Evolutionary conservation across 495 filamentous ascomycete species (phyloP), one percentile per base, ranked within the genome.

Genomic region (Elaphomyces granulatus): DNA sequence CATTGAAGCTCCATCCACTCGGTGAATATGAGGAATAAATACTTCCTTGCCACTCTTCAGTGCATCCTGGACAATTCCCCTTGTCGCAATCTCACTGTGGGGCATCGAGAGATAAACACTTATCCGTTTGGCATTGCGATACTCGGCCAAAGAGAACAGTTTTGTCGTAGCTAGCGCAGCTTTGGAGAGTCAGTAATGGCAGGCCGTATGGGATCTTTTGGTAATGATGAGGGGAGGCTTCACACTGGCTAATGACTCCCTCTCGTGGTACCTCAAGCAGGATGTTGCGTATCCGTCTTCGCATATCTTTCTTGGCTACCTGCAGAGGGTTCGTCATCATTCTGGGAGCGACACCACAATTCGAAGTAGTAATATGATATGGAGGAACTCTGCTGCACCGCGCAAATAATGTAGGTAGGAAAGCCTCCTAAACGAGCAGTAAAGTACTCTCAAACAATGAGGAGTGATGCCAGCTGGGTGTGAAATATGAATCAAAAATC

Each of bases 61-160:
- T 14, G 87, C 87, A 69, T 94, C 74, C 26, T 73, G 68, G 14
- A 96, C 83, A 18, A 95, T 83, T 10, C 62, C 56, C 18, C 75
- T 75, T 10, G 92, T 96, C 34, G 80, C 78, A 10, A 94, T 70
- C 56, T 98, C 90, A 12, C 77, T 78, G 26, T 60, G 56, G 2
- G 85, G 85, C 87, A 98, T 98, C 9, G 90, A 93, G 15, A 98
- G 66, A 55, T 92, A 98, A 19, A 96, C 69, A 40, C 85, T 81
- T 45, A 96, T 72, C 18, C 76, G 68, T 41, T 71, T 70, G 20
- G 87, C 85, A 32, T 72, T 63, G 28, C 67, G 64, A 50, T 92
- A 95, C 44, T 78, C 71, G 8, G 74, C 61, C 35, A 76, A 54
- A 12, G 69, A 61, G n/a, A 77, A 57, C 20, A 93, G 54, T 8